A percentile compares a stretch with the other conserved stretches of the same genome.
These are phyloP conservation scores for Xylaria intraflava DNA, from an alignment of 495 filamentous ascomycete species.

Conservation along the genomic window DNA sequence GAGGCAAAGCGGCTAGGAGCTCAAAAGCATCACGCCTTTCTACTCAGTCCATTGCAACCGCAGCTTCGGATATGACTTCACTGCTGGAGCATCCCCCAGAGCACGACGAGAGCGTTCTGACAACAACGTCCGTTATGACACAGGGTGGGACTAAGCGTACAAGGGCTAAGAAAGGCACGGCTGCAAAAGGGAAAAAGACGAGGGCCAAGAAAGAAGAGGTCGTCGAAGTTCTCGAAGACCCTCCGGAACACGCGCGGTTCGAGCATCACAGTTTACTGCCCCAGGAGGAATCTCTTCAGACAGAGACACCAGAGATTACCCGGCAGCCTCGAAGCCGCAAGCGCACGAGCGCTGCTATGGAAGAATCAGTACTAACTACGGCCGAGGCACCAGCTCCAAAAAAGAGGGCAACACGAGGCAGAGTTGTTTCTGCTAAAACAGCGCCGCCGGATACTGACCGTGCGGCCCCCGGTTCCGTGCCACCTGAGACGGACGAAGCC, in stretches of 20 bases:
- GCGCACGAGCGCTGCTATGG: conserved; percentile 55
- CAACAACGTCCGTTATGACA: conserved; percentile 49
- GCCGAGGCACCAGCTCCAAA: conserved; percentile 56
- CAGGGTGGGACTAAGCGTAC: conserved; percentile 45
- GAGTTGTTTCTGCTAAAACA: conserved; percentile 24
- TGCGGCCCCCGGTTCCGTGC: conserved; percentile 40
- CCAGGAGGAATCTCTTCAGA: conserved; percentile 25
- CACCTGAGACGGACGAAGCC: conserved; percentile 37
- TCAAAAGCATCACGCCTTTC: conserved; percentile 70
- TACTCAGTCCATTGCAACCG: conserved; percentile 55
- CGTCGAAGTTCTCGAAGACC: conserved; percentile 42
- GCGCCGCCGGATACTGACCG: conserved; percentile 22
- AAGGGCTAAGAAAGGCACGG: conserved; percentile 45
- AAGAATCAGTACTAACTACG: conserved; percentile 33
- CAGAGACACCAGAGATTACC: conserved; percentile 7
- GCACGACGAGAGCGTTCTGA: conserved; percentile 64
- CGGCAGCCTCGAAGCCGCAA: conserved; percentile 56
- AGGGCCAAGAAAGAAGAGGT: conserved; percentile 56
- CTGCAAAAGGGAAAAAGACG: conserved; percentile 42
- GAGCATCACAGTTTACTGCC: conserved; percentile 2
- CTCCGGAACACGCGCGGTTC: conserved; percentile 14
- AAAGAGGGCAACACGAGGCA: conserved; percentile 54
- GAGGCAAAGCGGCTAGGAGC: conserved; percentile 45
- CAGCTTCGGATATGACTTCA: conserved; percentile 44
- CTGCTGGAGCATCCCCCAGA: conserved; percentile 31